Evolutionary conservation across 164 flowering plant genomes (phyloP), one percentile per base, ranked within the genome.

Genomic region (Platanus orientalis): DNA sequence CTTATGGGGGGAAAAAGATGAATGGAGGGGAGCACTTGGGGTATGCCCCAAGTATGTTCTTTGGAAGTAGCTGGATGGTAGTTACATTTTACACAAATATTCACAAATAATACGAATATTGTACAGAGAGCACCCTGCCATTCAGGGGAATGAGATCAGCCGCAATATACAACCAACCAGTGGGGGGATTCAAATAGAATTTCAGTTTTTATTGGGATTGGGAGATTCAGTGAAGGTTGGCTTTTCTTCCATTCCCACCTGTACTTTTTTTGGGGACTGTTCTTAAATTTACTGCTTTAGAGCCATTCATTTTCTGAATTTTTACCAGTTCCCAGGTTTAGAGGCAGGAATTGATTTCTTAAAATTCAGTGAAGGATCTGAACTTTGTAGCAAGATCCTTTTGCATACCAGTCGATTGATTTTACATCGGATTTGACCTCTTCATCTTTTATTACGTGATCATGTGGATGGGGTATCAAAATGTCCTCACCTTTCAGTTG

Each of bases 61-160:
- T 34, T 29, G 24, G 49, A 45, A 32, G 69, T 61, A 26, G 63
- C 67, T 56, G 44, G 62, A 58, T 62, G 45, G 49, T 64, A 51
- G 20, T 44, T 52, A 48, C 27, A 45, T 67, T 11, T 63, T 44
- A 27, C 20, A n/a, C n/a, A n/a, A n/a, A 57, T 57, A 58, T 71
- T 64, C 62, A 71, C 71, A 28, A 75, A 75, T 68, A 79, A 69
- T 67, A 61, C 58, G 52, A 77, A 61, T 74, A 72, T 48, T 79
- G 85, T 79, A 82, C 69, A 79, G 83, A 67, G 64, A 71, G 62
- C 56, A 44, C 73, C 78, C 78, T 78, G 73, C 67, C 78, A 75
- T 77, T 78, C 63, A 71, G 78, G 79, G 77, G 57, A 61, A 47
- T 65, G 4, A 39, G 61, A 66, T 55, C 55, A 26, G 48, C 50